These are phyloP conservation scores for Penicillium fuscoglaucum DNA, from an alignment of 2,329 filamentous ascomycete species.

Conservation along the genomic window DNA sequence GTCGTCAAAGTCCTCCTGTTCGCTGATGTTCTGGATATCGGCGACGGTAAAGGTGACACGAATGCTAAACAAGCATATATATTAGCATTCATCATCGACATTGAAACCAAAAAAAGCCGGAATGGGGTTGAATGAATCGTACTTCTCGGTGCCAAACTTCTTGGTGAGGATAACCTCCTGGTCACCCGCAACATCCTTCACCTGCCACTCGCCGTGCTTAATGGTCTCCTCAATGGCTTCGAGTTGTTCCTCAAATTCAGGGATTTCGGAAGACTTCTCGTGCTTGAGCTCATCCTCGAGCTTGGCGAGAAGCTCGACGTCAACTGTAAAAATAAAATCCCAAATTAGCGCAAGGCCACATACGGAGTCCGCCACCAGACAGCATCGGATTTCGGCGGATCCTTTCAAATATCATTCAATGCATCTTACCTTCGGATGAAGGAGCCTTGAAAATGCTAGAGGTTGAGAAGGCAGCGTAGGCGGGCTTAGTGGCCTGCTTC, in stretches of 20 bases:
- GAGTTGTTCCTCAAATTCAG: conserved; percentile 72
- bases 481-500: conserved; percentile 45
- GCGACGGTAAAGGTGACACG: conserved; percentile 81
- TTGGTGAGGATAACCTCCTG: conserved; percentile 85
- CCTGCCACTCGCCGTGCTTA: conserved; percentile 77
- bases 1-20: conserved; percentile 58
- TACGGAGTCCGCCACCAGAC: background rate
- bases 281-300: conserved; percentile 79
- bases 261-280: conserved; percentile 76
- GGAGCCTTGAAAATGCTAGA: conserved; percentile 44
- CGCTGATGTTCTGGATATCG: conserved; percentile 70
- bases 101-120: background rate
- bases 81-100: conserved; percentile 2
- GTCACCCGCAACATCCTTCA: conserved; percentile 75
- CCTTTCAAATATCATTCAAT: background rate
- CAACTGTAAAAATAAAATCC: conserved; percentile 46
- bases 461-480: conserved; percentile 51
- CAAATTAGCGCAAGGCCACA: conserved; percentile 7
- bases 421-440: conserved; percentile 48
- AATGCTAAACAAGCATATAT: conserved; percentile 54
- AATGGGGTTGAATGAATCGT: conserved; percentile 35
- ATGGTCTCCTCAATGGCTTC: conserved; percentile 91
- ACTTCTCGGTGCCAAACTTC: conserved; percentile 86
- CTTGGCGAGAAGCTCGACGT: conserved; percentile 82
- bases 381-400: background rate